Evolutionary conservation across 305 asterid genomes (phyloP), one percentile per base, ranked within the genome.

Genomic region (Solanum hybrid): DNA sequence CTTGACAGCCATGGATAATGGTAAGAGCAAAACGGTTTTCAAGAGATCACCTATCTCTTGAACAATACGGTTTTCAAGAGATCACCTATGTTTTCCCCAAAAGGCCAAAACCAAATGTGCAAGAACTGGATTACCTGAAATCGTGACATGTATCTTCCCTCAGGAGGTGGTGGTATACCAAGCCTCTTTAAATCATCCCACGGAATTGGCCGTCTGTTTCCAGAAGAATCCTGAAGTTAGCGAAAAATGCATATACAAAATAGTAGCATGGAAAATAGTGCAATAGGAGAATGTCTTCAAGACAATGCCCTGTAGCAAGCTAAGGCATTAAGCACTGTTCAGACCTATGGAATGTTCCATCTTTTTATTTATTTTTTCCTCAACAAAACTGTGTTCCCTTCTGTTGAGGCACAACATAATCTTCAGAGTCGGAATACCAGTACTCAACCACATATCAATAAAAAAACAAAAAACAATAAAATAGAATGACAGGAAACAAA

Each of bases 81-180:
- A 46, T 40, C 87, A 40, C 87, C 36, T 82, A 9, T 14, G 26
- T 82, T 82, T 14, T 40, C 8, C 74, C 29, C 20, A n/a, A 6
- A 80, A 80, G 86, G 64, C 64, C 86, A 84, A 85, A 85, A 22
- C 1, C 22, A 57, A 3, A 33, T 11, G 88, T 85, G 14, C 51
- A 85, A 57, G 22, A 46, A 82, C 4, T 67, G 83, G 79, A 28
- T 77, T 86, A 96, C 98, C 97, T 96, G 94, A 93, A 92, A 94
- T 46, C 98, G 97, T 7, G 98, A 92, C 97, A 93, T 92, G 90
- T 96, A 97, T 92, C 95, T 95, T 90, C 97, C 98, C 91, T 94
- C 98, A 1, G 99, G 99, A 84, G 99, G 99, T 75, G 95, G 95
- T 80, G 95, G 94, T 89, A 96, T 97, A 57, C 99, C 99, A 28